Conservation (phyloP, 2,329 filamentous ascomycete species). For the Ceratocystis diversiconidia region DNA sequence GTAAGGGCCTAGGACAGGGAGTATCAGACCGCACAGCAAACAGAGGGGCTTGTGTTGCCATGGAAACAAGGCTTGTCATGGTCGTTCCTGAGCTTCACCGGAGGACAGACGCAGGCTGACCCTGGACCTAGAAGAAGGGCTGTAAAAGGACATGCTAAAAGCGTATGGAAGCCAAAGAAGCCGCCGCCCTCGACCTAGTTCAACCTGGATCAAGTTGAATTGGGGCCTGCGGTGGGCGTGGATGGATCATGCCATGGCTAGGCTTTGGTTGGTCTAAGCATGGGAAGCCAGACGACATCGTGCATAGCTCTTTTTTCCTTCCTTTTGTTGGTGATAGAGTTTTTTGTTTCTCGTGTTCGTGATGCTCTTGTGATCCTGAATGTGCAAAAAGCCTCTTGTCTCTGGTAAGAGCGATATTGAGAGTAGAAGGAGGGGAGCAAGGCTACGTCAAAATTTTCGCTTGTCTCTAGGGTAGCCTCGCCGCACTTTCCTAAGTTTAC, state of each 20-base stretch:
- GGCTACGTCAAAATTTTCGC: background rate
- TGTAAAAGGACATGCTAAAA: background rate
- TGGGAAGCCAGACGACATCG: background rate
- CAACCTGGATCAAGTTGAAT: background rate
- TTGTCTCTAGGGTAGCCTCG: background rate
- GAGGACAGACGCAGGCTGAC: slow-evolving; percentile 1
- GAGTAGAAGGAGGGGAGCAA: background rate
- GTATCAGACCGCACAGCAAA: slow-evolving; percentile 12
- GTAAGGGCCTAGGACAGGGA: slow-evolving; percentile 10
- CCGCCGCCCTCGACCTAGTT: background rate
- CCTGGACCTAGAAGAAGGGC: background rate
- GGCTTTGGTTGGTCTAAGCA: background rate
- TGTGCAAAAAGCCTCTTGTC: background rate
- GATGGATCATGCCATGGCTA: background rate
- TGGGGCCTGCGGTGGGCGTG: slow-evolving; percentile 1
- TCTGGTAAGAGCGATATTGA: background rate
- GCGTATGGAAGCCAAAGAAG: background rate
- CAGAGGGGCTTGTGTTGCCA: slow-evolving; percentile 12
- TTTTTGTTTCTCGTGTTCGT: background rate
- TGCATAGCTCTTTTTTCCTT: background rate
- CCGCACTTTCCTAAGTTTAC: background rate
- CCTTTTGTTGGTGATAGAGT: background rate
- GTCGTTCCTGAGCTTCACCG: background rate
- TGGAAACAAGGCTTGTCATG: slow-evolving; percentile 8
- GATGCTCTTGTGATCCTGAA: background rate